Evolutionary conservation across 1,284 basidiomycete species (phyloP), one percentile per base, ranked within the genome.

Genomic region (Macrocybe sp.): DNA sequence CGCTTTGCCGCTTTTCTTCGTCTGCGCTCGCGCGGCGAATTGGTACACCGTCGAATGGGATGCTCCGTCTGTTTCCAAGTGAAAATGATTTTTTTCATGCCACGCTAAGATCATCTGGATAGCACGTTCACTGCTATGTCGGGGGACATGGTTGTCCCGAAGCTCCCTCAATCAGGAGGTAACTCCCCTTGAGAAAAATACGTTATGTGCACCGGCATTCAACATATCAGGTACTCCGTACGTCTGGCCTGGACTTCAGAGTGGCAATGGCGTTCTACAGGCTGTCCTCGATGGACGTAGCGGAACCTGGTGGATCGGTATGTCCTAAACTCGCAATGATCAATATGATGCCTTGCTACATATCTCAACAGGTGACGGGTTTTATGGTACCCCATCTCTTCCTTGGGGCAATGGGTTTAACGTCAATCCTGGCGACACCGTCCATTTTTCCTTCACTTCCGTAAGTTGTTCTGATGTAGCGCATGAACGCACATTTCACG

Each of bases 41-140:
- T 64, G 63, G 61, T 63, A 62, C 46, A 62, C 63, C 4, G 62
- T 63, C 12, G 63, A 64, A 55, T 65, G 62, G 63, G 59, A 64
- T 50, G 63, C 59, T 30, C 41, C 48, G 56, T 52, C 5, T 36
- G 55, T 37, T 40, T 46, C 50, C 28, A 4, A 22, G 22, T 22
- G 4, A 22, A 22, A 5, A 7, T 29, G 4, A 9, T 33, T 32
- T 41, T 30, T 42, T 9, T 12, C 2, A n/a, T 9, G n/a, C 35
- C 4, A n/a, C 2, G n/a, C 6, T 14, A 22, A 54, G 52, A 28
- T 22, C 12, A 42, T 32, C 14, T 35, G 34, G 36, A 34, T n/a
- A 52, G 47, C 12, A 50, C 58, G 42, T 64, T 65, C 47, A 63
- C 62, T 8, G 55, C 62, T n/a, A 55, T 64, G 54, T 62, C 59